These are phyloP conservation scores for Amanita phalloides DNA, from an alignment of 768 basidiomycete genomes.

Conservation along the genomic window DNA sequence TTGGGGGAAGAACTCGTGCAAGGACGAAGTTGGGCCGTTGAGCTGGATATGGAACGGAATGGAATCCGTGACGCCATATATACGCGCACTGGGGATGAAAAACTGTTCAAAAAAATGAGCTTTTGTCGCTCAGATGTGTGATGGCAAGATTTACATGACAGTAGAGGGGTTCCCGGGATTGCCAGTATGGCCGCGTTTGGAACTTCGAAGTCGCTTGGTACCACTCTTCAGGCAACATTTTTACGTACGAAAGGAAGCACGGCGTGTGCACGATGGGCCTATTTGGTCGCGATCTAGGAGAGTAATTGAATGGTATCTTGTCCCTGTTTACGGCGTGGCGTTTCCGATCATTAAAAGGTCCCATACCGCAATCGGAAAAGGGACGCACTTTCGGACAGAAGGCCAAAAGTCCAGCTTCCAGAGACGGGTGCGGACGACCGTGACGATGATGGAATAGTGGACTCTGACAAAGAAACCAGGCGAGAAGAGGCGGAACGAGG, in stretches of 20 bases:
- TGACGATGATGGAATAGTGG: slow-evolving; percentile 36
- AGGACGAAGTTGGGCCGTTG: slow-evolving; percentile 30
- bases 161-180: slow-evolving; percentile 26
- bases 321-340: slow-evolving; percentile 11
- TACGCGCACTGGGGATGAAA: slow-evolving; percentile 46
- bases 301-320: slow-evolving; percentile 41
- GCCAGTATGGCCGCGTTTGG: slow-evolving; percentile 22
- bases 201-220: slow-evolving; percentile 35
- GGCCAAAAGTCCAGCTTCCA: slow-evolving; percentile 34
- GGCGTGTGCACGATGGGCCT: slow-evolving; percentile 38
- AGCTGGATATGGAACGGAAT: slow-evolving; percentile 63
- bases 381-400: slow-evolving; percentile 32
- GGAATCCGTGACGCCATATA: slow-evolving; percentile 41
- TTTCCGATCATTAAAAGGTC: too few relatives aligned
- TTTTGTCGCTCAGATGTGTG: neutral
- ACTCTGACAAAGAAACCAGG: slow-evolving; percentile 26
- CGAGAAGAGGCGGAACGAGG: slow-evolving; percentile 27
- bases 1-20: slow-evolving; percentile 26
- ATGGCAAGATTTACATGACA: slow-evolving; percentile 33
- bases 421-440: slow-evolving; percentile 24
- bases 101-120: slow-evolving; percentile 25
- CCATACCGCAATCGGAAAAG: neutral
- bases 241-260: slow-evolving; percentile 47
- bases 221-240: slow-evolving; percentile 61
- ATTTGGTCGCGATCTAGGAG: slow-evolving; percentile 43